Percentiles rank a stretch among this genome's conserved stretches.
Evolutionary conservation across 495 filamentous ascomycete species (phyloP).

Genomic region (Annulohypoxylon nitens): DNA sequence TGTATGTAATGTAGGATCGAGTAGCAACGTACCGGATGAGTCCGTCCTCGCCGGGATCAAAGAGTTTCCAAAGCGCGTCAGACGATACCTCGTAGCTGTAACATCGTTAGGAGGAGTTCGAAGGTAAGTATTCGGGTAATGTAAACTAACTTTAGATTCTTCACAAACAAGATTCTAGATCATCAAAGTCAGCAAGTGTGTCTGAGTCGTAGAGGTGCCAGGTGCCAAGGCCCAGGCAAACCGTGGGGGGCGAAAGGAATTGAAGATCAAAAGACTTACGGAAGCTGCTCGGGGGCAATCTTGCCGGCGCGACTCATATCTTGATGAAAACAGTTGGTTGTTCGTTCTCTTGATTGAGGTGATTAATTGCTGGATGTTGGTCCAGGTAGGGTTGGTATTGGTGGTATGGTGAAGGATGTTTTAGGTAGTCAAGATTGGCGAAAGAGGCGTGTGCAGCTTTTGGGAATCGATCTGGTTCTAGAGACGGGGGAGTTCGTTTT

Average conservation of each 20-base stretch:
- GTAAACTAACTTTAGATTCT: constrained; percentile 52
- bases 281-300: constrained; percentile 92
- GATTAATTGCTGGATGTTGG: constrained; percentile 41
- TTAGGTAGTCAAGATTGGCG: constrained; percentile 44
- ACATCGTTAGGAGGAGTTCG: constrained; percentile 20
- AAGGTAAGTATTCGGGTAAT: not conserved
- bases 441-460: constrained; percentile 49
- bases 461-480: constrained; percentile 39
- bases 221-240: not conserved
- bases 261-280: constrained; percentile 64
- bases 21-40: constrained; percentile 48
- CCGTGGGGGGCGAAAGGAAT: constrained; percentile 16
- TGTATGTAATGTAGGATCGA: not conserved
- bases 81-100: constrained; percentile 53
- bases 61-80: constrained; percentile 55
- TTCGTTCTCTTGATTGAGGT: constrained; percentile 25
- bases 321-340: constrained; percentile 51
- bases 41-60: constrained; percentile 53
- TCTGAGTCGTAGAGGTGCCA: not conserved
- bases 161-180: constrained; percentile 53
- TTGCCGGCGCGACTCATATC: constrained; percentile 82
- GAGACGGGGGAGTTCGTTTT: constrained; percentile 34
- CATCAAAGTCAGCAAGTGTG: constrained; percentile 36
- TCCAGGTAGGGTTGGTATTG: constrained; percentile 37
- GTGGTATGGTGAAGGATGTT: constrained; percentile 32